Base-by-base conservation (phyloP, 805 yeast genomes). In the Kodamaea neixiangensis region DNA sequence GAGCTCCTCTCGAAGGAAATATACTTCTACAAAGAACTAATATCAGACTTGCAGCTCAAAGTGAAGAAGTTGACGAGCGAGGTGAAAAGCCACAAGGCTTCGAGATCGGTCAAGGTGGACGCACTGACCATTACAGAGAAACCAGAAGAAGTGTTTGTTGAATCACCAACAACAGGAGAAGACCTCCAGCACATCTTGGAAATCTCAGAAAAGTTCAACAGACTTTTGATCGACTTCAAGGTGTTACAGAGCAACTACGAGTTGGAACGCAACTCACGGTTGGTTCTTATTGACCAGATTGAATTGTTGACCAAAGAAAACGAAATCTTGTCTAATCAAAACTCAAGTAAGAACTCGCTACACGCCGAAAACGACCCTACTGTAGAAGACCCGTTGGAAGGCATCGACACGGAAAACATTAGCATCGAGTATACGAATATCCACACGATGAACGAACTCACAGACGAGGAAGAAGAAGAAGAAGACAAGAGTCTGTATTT, bases 201-300 rank as follows among this genome's bases (percentile, higher is more conserved):
- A 21, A 54, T 63, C n/a, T 58, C 62, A 17, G 63, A 60, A 6
- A 66, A 63, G 52, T 70, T 67, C 57, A 54, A 62, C 42, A 61
- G 65, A 48, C 55, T 75, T 20, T 49, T 62, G 33, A 72, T 64
- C 48, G 73, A 72, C 42, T 71, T 58, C 56, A 67, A 67, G 46
- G 71, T 77, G 1, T 64, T 81, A 17, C 75, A 76, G 57, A 72
- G 76, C 48, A 80, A 81, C 54, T 74, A 71, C 55, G 85, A 81
- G 54, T 64, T 81, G 19, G 86, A 81, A 57, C 71, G 73, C 44
- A 79, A 74, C 57, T 78, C 82, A 37, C 79, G 79, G 56, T 68
- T 76, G 51, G 66, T 77, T 43, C 76, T 81, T 47, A 78, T 81
- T 44, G 84, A 80, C 57, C 83, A 81, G 62, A 68, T 81, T 40